Conservation (phyloP, 768 basidiomycete species). For the Pulveroboletus sp. region DNA sequence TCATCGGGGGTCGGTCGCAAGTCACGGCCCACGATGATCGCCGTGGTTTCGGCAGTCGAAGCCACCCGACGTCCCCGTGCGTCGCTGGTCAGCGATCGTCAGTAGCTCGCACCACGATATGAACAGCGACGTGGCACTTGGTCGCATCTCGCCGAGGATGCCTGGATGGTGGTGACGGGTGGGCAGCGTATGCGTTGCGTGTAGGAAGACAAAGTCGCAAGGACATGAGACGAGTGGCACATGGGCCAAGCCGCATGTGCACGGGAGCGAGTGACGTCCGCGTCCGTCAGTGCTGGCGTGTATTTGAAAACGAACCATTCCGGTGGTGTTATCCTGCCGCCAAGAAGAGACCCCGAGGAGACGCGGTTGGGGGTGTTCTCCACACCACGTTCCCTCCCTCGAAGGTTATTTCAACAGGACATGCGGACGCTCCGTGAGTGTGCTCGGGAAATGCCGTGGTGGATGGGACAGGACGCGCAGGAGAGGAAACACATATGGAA, state of each 20-base stretch:
- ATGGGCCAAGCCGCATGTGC: slow-evolving; percentile 15
- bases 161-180: too few species aligned
- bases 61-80: slow-evolving; percentile 4
- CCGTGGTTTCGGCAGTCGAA: slow-evolving; percentile 3
- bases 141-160: neutral
- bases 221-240: slow-evolving; percentile 18
- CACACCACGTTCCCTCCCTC: slow-evolving; percentile 31
- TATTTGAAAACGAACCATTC: slow-evolving; percentile 23
- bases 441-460: slow-evolving; percentile 22
- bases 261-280: slow-evolving; percentile 21
- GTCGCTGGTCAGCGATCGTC: neutral
- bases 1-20: neutral
- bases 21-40: slow-evolving; percentile 9
- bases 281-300: neutral
- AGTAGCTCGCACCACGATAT: neutral
- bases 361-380: slow-evolving; percentile 14
- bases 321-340: slow-evolving; percentile 19
- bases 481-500: too few species aligned
- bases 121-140: slow-evolving; percentile 3
- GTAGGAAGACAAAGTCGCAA: neutral
- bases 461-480: neutral
- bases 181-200: neutral
- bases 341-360: neutral
- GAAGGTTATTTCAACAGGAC: slow-evolving; percentile 25
- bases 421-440: neutral